Percentiles rank a stretch among this genome's conserved stretches.
Conservation (phyloP, 2,329 filamentous ascomycete species). For the Xylariaceae sp. region DNA sequence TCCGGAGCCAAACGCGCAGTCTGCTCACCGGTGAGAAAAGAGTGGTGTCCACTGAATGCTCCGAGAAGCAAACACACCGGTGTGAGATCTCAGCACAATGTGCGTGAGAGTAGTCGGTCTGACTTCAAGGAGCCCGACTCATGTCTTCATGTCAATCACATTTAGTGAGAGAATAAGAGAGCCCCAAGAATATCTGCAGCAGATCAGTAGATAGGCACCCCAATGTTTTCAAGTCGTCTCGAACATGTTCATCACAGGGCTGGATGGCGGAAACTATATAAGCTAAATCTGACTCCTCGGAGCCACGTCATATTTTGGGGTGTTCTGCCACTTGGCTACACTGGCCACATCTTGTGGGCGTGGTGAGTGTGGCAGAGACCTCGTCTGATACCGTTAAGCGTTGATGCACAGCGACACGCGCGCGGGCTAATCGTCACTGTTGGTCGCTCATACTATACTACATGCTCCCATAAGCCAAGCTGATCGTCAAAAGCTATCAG, state of each 20-base stretch:
- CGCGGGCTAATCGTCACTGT: conserved; percentile 4
- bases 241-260: too few species aligned
- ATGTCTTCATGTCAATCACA: too few species aligned
- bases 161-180: too few species aligned
- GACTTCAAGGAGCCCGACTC: too few species aligned
- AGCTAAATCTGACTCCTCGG: background rate
- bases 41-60: conserved; percentile 12
- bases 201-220: too few species aligned
- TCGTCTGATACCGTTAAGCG: conserved; percentile 2
- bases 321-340: conserved; percentile 31
- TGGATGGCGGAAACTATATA: too few species aligned
- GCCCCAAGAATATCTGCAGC: too few species aligned
- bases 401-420: conserved; percentile 8
- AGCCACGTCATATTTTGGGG: conserved; percentile 14
- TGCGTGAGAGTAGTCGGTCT: too few species aligned
- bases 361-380: conserved; percentile 23
- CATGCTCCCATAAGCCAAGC: conserved; percentile 13
- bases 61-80: background rate
- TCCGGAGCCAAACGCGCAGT: conserved; percentile 23
- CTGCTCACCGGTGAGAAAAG: conserved; percentile 30
- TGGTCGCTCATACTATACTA: conserved; percentile 24
- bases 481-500: background rate
- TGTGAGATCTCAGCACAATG: too few species aligned
- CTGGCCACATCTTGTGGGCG: conserved; percentile 14
- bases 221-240: too few species aligned